Conservation (phyloP, 1,139 yeast genomes). For the Suhomyces panamericanus region DNA sequence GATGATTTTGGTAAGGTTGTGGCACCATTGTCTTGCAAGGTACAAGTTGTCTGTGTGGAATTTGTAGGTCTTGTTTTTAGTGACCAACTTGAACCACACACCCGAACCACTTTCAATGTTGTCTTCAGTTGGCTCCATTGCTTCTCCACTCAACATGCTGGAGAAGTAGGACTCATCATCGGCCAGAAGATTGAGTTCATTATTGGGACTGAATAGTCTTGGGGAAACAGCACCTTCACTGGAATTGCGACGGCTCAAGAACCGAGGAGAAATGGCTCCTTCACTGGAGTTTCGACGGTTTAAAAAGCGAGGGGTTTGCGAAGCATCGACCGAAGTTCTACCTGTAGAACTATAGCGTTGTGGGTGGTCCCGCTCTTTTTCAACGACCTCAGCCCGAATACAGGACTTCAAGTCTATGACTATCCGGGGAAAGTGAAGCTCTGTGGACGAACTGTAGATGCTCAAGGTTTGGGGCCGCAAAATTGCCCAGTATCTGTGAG, state of each 20-base stretch:
- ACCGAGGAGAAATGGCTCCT: conserved; percentile 11
- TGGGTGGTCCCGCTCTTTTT: conserved; percentile 22
- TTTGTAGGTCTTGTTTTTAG: conserved; percentile 59
- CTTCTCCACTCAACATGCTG: conserved; percentile 26
- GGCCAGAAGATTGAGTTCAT: conserved; percentile 5
- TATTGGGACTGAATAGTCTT: conserved; percentile 1
- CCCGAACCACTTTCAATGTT: conserved; percentile 25
- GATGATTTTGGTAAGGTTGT: conserved; percentile 68
- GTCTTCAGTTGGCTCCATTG: conserved; percentile 26
- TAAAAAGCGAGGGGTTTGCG: conserved; percentile 3
- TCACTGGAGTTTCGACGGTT: conserved; percentile 6
- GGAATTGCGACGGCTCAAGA: conserved; percentile 8
- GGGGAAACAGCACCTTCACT: conserved; percentile 12
- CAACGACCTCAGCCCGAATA: conserved; percentile 54
- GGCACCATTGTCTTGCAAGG: conserved; percentile 81
- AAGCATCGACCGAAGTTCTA: conserved; percentile 1
- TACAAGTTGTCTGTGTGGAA: conserved; percentile 73
- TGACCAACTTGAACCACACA: conserved; percentile 56
- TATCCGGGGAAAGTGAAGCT: conserved; percentile 76
- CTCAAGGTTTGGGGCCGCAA: conserved; percentile 68
- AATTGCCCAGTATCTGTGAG: conserved; percentile 69
- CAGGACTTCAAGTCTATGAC: conserved; percentile 74
- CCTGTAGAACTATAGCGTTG: background rate
- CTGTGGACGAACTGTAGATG: conserved; percentile 70
- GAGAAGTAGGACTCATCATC: conserved; percentile 31